A percentile compares a stretch with the other conserved stretches of the same genome.
Evolutionary conservation across 2,329 filamentous ascomycete species (phyloP).

Genomic region (Phyllosticta citribraziliensis): DNA sequence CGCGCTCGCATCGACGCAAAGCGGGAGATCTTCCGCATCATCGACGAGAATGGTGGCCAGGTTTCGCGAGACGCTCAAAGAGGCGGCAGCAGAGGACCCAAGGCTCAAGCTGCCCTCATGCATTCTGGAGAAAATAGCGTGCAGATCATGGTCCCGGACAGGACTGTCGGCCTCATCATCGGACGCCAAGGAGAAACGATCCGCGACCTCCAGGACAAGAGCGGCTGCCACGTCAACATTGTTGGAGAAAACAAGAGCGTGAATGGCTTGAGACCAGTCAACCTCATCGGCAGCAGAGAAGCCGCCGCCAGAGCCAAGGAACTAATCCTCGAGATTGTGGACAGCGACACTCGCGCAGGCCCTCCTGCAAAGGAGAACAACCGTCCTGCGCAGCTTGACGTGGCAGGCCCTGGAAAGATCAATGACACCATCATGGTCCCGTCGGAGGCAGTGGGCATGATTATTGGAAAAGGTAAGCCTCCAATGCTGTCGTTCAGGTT

Average conservation of each 20-base stretch:
- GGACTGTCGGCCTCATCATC: conserved; percentile 86
- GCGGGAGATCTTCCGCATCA: conserved; percentile 74
- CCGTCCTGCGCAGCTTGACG: conserved; percentile 29
- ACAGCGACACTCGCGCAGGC: conserved; percentile 58
- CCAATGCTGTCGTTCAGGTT: neutral
- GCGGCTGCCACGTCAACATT: conserved; percentile 92
- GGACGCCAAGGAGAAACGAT: conserved; percentile 91
- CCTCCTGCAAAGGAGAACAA: conserved; percentile 30
- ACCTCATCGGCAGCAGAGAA: conserved; percentile 70
- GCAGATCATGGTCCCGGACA: conserved; percentile 91
- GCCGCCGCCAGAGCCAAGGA: conserved; percentile 73
- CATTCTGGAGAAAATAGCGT: conserved; percentile 67
- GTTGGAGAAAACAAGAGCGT: conserved; percentile 88
- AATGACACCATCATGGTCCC: conserved; percentile 79
- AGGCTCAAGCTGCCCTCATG: neutral
- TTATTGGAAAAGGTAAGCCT: conserved; percentile 67
- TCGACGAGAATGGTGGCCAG: conserved; percentile 69
- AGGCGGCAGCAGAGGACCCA: neutral
- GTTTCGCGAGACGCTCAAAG: conserved; percentile 17
- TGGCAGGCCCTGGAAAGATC: conserved; percentile 48
- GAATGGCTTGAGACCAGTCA: conserved; percentile 80
- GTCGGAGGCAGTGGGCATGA: conserved; percentile 90
- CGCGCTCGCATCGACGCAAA: conserved; percentile 68
- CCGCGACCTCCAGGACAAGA: conserved; percentile 80
- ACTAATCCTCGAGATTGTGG: conserved; percentile 85